Base-by-base conservation (phyloP, 768 basidiomycete species). In the Kwoniella pini region DNA sequence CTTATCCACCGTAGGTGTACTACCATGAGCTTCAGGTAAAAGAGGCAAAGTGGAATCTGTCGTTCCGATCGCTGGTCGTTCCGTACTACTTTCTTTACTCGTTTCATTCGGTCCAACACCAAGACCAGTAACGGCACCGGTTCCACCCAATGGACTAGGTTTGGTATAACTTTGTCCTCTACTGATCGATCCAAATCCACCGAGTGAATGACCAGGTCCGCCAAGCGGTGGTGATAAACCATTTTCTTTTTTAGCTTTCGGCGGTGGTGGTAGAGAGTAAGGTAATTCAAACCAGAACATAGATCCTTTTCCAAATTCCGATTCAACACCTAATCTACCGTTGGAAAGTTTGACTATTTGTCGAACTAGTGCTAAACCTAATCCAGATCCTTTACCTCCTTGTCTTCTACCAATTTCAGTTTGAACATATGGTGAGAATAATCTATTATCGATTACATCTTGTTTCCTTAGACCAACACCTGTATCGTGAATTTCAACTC, bases 401-500 rank as follows among this genome's bases (percentile, higher is more conserved):
- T 82, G 81, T 42, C 79, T 63, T 28, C 80, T 60, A 7, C 82
- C 82, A 40, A 81, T 79, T 52, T 81, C 81, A 9, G 81, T 81
- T 57, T 82, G 81, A 7, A 77, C 74, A 56, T 76, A 78, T 3
- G 77, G 73, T 31, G 77, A 76, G 74, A 78, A 78, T 15, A 78
- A 59, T 10, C 72, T 70, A 28, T 74, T 69, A 38, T 88, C 84
- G 1, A 82, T 81, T 79, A 91, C 86, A 74, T 91, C 90, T 69
- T 81, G 81, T 39, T 82, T 82, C 48, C 81, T 80, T 56, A 88
- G 84, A 3, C 87, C 87, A 42, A 81, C 83, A 53, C 82, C 82
- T 4, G 90, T 91, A 78, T 91, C 90, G 3, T 84, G 83, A 3
- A 93, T 84, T 73, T 92, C 90, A 27, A 92, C 88, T 57, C 91